A percentile compares a stretch with the other conserved stretches of the same genome.
These are phyloP conservation scores for Linnemannia zychae DNA, from an alignment of 192 early-diverging fungal species.

Conservation along the genomic window DNA sequence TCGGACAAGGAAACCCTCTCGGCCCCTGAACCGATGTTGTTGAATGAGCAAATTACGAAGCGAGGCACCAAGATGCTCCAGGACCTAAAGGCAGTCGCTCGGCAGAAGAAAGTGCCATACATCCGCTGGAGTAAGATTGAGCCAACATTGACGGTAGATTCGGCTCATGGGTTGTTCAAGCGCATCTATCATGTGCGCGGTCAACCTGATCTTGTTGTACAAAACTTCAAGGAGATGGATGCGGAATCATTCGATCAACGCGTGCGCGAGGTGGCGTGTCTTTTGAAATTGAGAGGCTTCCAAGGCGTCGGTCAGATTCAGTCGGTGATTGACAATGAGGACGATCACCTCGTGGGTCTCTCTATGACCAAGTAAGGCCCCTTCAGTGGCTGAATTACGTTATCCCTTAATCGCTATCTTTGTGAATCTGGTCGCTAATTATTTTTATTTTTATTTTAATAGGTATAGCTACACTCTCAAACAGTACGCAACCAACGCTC, in stretches of 20 bases:
- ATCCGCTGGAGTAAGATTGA: constrained; percentile 40
- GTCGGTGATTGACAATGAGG: constrained; percentile 63
- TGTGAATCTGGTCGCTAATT: not conserved
- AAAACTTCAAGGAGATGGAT: constrained; percentile 71
- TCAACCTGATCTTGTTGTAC: constrained; percentile 62
- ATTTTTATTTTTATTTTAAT: not conserved
- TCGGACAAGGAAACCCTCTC: constrained; percentile 17
- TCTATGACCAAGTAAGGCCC: constrained; percentile 67
- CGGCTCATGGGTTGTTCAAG: constrained; percentile 71
- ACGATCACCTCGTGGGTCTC: constrained; percentile 67
- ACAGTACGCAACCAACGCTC: constrained; percentile 67
- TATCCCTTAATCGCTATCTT: not conserved
- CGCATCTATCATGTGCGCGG: constrained; percentile 66
- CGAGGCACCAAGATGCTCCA: constrained; percentile 32
- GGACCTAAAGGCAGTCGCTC: constrained; percentile 30
- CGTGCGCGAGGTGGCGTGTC: constrained; percentile 69
- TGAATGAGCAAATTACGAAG: constrained; percentile 43
- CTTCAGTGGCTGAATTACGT: not conserved
- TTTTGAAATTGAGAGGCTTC: constrained; percentile 63
- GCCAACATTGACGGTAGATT: constrained; percentile 48
- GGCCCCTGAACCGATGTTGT: constrained; percentile 18
- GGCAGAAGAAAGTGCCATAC: constrained; percentile 49
- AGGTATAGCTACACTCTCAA: constrained; percentile 70
- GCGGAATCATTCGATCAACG: constrained; percentile 63
- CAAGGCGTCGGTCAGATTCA: constrained; percentile 68